Evolutionary conservation across 2,329 filamentous ascomycete genomes (phyloP), one percentile per base, ranked within the genome.

Genomic region (Pyrenophora tritici-repentis): DNA sequence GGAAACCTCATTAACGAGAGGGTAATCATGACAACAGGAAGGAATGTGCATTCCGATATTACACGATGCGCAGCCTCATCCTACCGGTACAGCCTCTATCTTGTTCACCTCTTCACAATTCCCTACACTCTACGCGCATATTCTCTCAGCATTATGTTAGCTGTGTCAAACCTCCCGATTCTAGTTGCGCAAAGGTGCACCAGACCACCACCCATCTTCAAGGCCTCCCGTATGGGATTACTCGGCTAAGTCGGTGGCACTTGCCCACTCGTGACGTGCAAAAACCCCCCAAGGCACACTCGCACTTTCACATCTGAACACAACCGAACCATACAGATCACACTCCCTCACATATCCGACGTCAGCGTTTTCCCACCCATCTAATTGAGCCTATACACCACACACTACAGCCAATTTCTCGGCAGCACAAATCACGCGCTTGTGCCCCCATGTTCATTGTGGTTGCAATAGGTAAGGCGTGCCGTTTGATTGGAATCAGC

Each of bases 161-260:
- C 42, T 20, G 14, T 18, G 8, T 37, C 26, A 33, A 41, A 29
- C 7, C 14, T 41, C 41, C 45, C 26, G 31, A 44, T 22, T 31
- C 42, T 34, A 50, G 50, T 50, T 57, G 54, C 52, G 26, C 10
- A 29, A 29, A 12, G 26, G 10, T 29, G 26, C 26, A 9, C 26
- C 9, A 20, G 24, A 47, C 55, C 40, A 40, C 26, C 40, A 55
- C 45, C 9, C 47, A 50, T 31, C 39, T 35, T 26, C 54, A 53
- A 63, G 61, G 58, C 59, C 55, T 37, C 55, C 60, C 51, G 45
- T 54, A 50, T 37, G 18, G 18, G 18, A 43, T 42, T 43, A 20
- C 18, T 62, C 62, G 62, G 62, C 53, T 64, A 62, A 54, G 42
- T 57, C 61, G 62, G 61, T 40, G 37, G 26, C 47, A 20, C 50